A percentile compares a stretch with the other conserved stretches of the same genome.
Conservation (phyloP, 257 asterid genomes). For the Ajuga chamaepitys region DNA sequence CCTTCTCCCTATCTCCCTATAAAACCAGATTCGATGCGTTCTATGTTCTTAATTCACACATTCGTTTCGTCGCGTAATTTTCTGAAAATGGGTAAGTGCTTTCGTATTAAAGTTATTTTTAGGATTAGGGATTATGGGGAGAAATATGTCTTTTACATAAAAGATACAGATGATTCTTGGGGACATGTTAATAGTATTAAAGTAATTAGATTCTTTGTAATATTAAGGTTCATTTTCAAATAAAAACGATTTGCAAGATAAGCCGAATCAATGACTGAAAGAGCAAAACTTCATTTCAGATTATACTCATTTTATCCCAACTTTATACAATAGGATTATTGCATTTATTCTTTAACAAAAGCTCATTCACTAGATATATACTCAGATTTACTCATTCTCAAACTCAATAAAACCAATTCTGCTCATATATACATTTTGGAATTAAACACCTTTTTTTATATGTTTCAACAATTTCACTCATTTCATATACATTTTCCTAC, state of each 20-base stretch:
- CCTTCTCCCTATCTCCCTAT: no score
- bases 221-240: constrained; percentile 10
- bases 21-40: constrained; percentile 30
- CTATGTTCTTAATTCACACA: constrained; percentile 22
- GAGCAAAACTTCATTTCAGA: constrained; percentile 6
- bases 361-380: constrained; percentile 17
- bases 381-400: constrained; percentile 16
- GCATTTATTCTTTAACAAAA: constrained; percentile 14
- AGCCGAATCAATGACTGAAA: not conserved
- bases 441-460: not conserved
- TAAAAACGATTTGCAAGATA: constrained; percentile 2
- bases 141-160: not conserved
- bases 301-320: constrained; percentile 8
- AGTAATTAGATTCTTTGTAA: constrained; percentile 16
- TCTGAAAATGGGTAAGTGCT: not conserved
- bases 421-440: not conserved
- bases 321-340: constrained; percentile 3
- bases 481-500: not conserved
- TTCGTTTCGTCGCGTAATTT: constrained; percentile 41
- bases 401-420: not conserved
- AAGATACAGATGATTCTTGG: no score
- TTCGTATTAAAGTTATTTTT: not conserved
- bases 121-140: no score
- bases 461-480: not conserved
- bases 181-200: not conserved